phyloP scores from a whole-genome alignment of 179 eudicot genomes.

The Sideroxylon spinosum region DNA sequence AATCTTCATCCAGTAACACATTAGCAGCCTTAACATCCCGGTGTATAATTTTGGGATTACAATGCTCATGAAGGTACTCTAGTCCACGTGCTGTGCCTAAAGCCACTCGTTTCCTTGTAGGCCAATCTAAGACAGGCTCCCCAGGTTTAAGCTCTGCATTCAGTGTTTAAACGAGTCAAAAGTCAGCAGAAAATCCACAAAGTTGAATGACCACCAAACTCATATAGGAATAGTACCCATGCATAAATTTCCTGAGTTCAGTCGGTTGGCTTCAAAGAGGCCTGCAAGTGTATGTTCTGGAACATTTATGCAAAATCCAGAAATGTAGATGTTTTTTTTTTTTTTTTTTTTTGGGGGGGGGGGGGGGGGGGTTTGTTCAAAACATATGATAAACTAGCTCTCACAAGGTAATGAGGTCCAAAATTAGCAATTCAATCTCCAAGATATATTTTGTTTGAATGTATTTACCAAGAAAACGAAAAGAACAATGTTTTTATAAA shows the following conservation, averaged over 20 bases:
- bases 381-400: too few species aligned
- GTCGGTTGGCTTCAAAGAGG: too few species aligned
- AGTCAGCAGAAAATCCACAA: not conserved
- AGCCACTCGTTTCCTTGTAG: conserved; percentile 72
- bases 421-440: too few species aligned
- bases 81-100: conserved; percentile 94
- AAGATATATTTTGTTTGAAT: too few species aligned
- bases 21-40: conserved; percentile 98
- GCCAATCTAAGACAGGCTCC: conserved; percentile 75
- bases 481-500: too few species aligned
- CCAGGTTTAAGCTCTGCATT: conserved; percentile 70
- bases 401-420: too few species aligned
- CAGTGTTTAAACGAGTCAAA: not conserved
- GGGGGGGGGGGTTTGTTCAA: not conserved
- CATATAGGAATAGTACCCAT: not conserved
- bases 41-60: conserved; percentile 94
- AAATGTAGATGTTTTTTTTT: not conserved
- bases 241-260: not conserved
- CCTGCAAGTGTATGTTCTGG: not conserved
- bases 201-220: conserved; percentile 5
- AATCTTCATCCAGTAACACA: conserved; percentile 78
- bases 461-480: too few species aligned
- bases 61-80: conserved; percentile 95
- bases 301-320: not conserved
- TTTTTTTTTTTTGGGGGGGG: too few species aligned